Base-by-base conservation (phyloP, 768 basidiomycete species). In the Rhodocollybia butyracea region DNA sequence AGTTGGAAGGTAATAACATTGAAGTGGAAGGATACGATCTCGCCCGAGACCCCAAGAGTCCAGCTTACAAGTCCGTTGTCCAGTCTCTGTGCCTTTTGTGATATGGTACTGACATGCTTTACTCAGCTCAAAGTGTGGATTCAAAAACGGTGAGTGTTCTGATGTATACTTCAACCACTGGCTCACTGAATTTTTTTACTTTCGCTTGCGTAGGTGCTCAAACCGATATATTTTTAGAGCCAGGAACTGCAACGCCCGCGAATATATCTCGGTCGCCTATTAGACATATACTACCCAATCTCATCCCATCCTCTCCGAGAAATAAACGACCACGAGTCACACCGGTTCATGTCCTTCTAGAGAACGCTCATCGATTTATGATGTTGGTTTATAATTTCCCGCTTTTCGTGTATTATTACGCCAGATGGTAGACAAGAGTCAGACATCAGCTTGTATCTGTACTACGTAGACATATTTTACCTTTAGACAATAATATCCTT, bases 1-100 rank as follows among this genome's bases (percentile, higher is more conserved):
- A 77, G 54, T 57, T 66, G 0, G 74, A 76, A 27, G 76, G 74
- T 0, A 75, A 76, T 38, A 78, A 78, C 46, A 73, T 78, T 41
- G 53, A 63, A n/a, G 65, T 75, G 11, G 66, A 65, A 7, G 74
- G 73, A 13, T 66, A 60, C 17, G 79, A 83, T 56, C 60, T 75
- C 2, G 71, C 76, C 29, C 80, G 81, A 17, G 66, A 71, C 8
- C 72, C 73, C 11, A 69, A 70, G 46, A 61, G 66, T 4, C 74
- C 76, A 3, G 62, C 65, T 0, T 76, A 75, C 55, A 75, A 74
- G n/a, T n/a, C n/a, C n/a, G n/a, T n/a, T n/a, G n/a, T n/a, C n/a
- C n/a, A n/a, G n/a, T n/a, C n/a, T n/a, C n/a, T n/a, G n/a, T n/a
- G n/a, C n/a, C n/a, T n/a, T n/a, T n/a, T n/a, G n/a, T n/a, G n/a